Base-by-base conservation (phyloP, 139 green algal genomes). In the Penium margaritaceum region DNA sequence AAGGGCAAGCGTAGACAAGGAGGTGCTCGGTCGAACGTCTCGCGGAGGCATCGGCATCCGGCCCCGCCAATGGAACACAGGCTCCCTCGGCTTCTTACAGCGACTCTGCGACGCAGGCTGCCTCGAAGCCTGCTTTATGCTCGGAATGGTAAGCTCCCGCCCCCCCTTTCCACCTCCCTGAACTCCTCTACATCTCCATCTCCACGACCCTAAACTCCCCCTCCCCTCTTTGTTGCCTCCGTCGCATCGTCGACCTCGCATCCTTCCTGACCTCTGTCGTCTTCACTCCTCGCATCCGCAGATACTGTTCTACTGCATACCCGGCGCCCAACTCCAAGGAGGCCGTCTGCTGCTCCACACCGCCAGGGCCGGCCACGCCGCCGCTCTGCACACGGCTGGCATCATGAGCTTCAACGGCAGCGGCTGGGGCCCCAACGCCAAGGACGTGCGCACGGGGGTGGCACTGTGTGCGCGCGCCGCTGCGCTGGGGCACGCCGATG, bases 401-500 rank as follows among this genome's bases (percentile, higher is more conserved):
- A 80, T 81, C 75, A 74, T 81, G 15, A 37, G 46, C 27, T 81
- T 81, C 47, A 81, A 81, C 60, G 75, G 75, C 41, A 73, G 46
- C 67, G 67, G 68, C 32, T 17, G 53, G 24, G 63, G 37, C 19
- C 30, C 24, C n/a, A 24, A 39, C 15, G 7, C 4, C 30, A 75
- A 76, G 70, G 32, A 76, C 30, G 5, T 76, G 0, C 34, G 24
- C 33, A 17, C 30, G 67, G 72, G 63, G 12, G 62, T 79, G 21
- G 32, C 43, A 12, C 66, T 79, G 5, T 79, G 72, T 30, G 41
- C 41, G 29, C 70, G 65, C 33, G 51, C 47, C 12, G 72, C 72
- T 15, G n/a, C 21, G 35, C 41, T 64, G 35, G 67, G 67, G 0
- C 43, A 60, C 27, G 19, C 24, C 1, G 67, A 80, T 21, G 75